Percentiles rank a stretch among this genome's conserved stretches.
These are phyloP conservation scores for Solanum hybrid DNA, from an alignment of 305 asterid species.

Conservation along the genomic window DNA sequence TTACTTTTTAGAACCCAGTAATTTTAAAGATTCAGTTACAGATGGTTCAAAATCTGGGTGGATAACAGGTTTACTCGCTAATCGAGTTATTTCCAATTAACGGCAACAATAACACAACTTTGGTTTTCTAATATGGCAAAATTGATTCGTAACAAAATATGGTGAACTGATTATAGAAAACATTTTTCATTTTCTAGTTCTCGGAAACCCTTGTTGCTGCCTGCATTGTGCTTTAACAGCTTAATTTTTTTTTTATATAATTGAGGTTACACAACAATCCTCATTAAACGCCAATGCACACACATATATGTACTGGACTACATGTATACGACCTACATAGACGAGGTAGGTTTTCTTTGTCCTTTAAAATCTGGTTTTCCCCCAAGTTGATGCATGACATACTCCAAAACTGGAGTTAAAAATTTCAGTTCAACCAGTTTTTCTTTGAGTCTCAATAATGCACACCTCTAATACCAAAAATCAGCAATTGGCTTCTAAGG, in stretches of 20 bases:
- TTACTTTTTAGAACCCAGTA: background rate
- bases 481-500: background rate
- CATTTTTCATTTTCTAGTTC: background rate
- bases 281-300: background rate
- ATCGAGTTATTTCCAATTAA: background rate
- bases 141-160: background rate
- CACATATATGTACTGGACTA: background rate
- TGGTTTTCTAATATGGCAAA: background rate
- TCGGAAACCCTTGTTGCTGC: background rate
- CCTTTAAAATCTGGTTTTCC: background rate
- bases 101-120: background rate
- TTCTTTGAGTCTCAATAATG: background rate
- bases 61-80: background rate
- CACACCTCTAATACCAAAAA: background rate
- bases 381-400: background rate
- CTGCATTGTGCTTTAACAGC: background rate
- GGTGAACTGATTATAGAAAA: background rate
- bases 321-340: background rate
- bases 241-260: background rate
- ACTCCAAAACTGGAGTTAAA: background rate
- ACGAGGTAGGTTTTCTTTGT: background rate
- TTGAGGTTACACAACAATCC: background rate
- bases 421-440: background rate
- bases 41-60: background rate
- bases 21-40: background rate